Conservation (phyloP, 2,329 filamentous ascomycete genomes). For the Fusarium newnesense region DNA sequence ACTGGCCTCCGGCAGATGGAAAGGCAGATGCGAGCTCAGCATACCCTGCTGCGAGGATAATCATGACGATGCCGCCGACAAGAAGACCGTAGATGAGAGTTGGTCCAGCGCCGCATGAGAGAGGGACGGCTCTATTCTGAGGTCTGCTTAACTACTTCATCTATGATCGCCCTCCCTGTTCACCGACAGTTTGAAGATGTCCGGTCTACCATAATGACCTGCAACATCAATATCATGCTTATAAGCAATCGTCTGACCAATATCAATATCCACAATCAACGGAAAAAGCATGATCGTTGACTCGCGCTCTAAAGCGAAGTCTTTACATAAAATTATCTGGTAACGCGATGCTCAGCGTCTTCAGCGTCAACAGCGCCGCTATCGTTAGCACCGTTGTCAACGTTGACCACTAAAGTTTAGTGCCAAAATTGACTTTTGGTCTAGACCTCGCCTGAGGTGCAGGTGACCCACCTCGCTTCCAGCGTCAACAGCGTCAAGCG, state of each 20-base stretch:
- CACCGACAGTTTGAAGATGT: not conserved
- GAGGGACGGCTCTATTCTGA: too few relatives aligned
- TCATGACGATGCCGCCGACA: not conserved
- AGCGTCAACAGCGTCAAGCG: not conserved
- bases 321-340: not conserved
- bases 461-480: not conserved
- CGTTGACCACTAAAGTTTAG: accelerated
- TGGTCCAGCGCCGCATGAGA: not conserved
- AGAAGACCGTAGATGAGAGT: not conserved
- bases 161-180: not conserved
- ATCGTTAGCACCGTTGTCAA: not conserved
- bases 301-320: accelerated
- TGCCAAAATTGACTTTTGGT: not conserved
- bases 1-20: not conserved
- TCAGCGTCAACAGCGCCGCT: not conserved
- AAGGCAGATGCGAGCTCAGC: accelerated
- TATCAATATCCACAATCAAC: not conserved
- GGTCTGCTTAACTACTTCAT: too few relatives aligned
- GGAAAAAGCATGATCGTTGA: too few relatives aligned
- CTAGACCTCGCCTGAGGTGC: not conserved
- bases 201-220: not conserved
- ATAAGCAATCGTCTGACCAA: not conserved
- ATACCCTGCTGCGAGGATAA: not conserved
- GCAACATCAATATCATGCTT: not conserved
- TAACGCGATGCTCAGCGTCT: not conserved